A percentile compares a stretch with the other conserved stretches of the same genome.
These are phyloP conservation scores for Dothideomycetes sp. DNA, from an alignment of 2,329 filamentous ascomycete genomes.

Conservation along the genomic window DNA sequence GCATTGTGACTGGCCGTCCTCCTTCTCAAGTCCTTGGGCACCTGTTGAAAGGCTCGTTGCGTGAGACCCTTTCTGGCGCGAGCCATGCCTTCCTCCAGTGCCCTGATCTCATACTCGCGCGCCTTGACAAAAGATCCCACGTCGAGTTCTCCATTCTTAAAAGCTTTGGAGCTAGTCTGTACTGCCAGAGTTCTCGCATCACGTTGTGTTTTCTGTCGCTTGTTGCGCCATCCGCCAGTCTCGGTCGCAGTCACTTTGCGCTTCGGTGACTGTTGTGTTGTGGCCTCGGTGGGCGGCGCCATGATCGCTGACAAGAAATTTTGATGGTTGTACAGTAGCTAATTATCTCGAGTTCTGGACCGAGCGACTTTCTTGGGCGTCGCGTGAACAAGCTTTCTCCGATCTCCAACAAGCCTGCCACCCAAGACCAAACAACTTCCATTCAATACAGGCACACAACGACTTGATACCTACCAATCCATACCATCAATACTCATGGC, in stretches of 20 bases:
- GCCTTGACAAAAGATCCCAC: constrained; percentile 75
- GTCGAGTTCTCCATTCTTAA: constrained; percentile 68
- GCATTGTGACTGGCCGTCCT: constrained; percentile 93
- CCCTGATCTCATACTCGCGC: constrained; percentile 80
- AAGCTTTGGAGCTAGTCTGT: constrained; percentile 44
- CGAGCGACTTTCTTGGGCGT: too few relatives aligned
- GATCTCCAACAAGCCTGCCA: too few relatives aligned
- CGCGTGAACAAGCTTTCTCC: too few relatives aligned
- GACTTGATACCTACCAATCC: too few relatives aligned
- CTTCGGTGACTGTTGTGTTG: too few relatives aligned
- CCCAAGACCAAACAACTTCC: too few relatives aligned
- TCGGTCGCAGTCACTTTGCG: constrained; percentile 5
- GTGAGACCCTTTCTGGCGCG: constrained; percentile 56
- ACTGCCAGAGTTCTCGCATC: constrained; percentile 39
- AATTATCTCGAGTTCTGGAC: too few relatives aligned
- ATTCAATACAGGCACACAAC: too few relatives aligned
- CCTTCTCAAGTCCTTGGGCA: constrained; percentile 74
- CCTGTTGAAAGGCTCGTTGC: constrained; percentile 78
- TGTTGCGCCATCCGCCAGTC: constrained; percentile 8
- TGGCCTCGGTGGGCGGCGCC: too few relatives aligned
- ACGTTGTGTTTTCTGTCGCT: constrained; percentile 17
- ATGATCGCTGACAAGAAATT: too few relatives aligned
- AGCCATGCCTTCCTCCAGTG: constrained; percentile 73
- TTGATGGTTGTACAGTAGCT: too few relatives aligned
- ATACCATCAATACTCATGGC: too few relatives aligned